A percentile compares a stretch with the other conserved stretches of the same genome.
Conservation (phyloP, 805 yeast genomes). For the Yamadazyma philogaea region DNA sequence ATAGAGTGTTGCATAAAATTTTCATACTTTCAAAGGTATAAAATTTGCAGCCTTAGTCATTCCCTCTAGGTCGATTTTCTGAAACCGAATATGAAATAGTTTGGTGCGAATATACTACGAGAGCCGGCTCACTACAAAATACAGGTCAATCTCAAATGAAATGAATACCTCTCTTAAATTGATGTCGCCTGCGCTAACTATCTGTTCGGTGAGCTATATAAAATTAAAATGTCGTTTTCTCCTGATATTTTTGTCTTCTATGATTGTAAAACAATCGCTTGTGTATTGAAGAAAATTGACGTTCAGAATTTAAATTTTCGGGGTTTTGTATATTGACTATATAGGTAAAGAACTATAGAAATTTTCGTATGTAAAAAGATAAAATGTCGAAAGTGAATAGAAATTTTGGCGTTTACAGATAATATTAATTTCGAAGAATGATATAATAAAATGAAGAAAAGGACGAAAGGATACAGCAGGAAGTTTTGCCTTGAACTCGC, state of each 20-base stretch:
- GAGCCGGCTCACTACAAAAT: no score
- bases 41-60: no score
- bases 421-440: background rate
- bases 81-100: no score
- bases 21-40: no score
- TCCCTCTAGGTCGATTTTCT: no score
- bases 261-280: background rate
- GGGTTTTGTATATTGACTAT: background rate
- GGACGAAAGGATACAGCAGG: background rate
- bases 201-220: background rate
- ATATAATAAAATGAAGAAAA: background rate
- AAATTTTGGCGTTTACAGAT: background rate
- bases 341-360: background rate
- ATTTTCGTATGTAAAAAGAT: background rate
- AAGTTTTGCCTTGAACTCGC: background rate
- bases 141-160: conserved; percentile 1
- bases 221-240: background rate
- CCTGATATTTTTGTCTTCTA: background rate
- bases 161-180: conserved; percentile 1
- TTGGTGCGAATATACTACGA: no score
- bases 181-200: background rate
- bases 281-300: background rate
- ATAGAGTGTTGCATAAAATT: no score
- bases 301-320: background rate
- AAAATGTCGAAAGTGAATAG: background rate